Conservation (phyloP, 2,329 filamentous ascomycete species). For the Paecilomyces niveus region DNA sequence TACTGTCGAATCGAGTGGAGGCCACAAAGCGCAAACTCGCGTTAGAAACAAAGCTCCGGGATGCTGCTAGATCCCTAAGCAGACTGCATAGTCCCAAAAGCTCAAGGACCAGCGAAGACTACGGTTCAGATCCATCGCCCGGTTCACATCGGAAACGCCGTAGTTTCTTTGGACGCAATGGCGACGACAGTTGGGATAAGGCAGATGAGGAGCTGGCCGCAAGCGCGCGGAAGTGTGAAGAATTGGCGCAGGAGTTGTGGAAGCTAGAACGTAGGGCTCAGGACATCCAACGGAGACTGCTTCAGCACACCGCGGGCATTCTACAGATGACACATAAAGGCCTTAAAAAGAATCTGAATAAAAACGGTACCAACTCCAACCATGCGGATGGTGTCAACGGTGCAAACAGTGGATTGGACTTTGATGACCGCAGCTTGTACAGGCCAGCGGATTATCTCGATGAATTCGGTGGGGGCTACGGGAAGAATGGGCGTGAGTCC, state of each 20-base stretch:
- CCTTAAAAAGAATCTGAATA: conserved; percentile 52
- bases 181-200: conserved; percentile 34
- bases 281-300: conserved; percentile 64
- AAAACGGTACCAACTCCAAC: conserved; percentile 15
- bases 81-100: conserved; percentile 65
- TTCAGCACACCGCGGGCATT: conserved; percentile 89
- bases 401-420: conserved; percentile 54
- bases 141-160: conserved; percentile 48
- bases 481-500: conserved; percentile 9
- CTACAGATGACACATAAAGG: conserved; percentile 82
- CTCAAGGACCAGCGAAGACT: conserved; percentile 43
- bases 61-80: conserved; percentile 81
- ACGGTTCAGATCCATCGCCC: conserved; percentile 24
- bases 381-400: conserved; percentile 68
- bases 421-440: conserved; percentile 73
- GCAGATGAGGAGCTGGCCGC: conserved; percentile 68
- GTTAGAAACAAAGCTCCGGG: conserved; percentile 87
- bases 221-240: conserved; percentile 76
- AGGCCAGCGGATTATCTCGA: conserved; percentile 60
- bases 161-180: conserved; percentile 42
- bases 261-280: conserved; percentile 69
- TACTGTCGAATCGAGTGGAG: conserved; percentile 69
- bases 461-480: conserved; percentile 27
- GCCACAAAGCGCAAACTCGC: conserved; percentile 74
- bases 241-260: conserved; percentile 73